Conservation (phyloP, 164 flowering plant species). For the Tetracentron sinense region DNA sequence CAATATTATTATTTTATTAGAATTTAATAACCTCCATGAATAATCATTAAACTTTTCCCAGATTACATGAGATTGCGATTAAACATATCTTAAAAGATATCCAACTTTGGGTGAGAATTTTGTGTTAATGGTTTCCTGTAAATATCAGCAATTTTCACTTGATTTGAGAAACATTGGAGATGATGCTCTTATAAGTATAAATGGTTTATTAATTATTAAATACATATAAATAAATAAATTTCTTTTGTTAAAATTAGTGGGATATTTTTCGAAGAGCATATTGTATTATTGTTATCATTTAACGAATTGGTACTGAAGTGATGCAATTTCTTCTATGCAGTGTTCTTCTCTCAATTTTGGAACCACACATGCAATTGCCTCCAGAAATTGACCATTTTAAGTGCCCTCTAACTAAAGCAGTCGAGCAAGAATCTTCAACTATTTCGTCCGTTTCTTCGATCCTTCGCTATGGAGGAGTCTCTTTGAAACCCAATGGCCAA, state of each 20-base stretch:
- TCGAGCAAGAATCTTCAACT: conserved; percentile 38
- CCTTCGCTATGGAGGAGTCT: conserved; percentile 24
- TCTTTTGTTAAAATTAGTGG: neutral
- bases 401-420: conserved; percentile 28
- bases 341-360: conserved; percentile 80
- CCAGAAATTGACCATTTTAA: conserved; percentile 69
- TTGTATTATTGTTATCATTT: too few species aligned
- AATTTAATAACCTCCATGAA: too few species aligned
- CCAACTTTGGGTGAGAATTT: too few species aligned
- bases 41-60: too few species aligned
- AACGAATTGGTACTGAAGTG: conserved; percentile 4
- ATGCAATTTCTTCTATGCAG: conserved; percentile 38
- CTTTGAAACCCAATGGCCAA: conserved; percentile 30
- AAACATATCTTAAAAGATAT: too few species aligned
- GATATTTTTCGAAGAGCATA: too few species aligned
- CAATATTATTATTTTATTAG: too few species aligned
- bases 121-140: too few species aligned
- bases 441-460: conserved; percentile 23
- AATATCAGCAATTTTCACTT: neutral
- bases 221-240: too few species aligned
- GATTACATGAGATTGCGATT: too few species aligned
- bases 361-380: conserved; percentile 72
- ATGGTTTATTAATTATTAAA: neutral
- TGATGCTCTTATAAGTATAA: too few species aligned
- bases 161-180: neutral